Conservation (phyloP, 495 filamentous ascomycete species). For the Neurospora africana region DNA sequence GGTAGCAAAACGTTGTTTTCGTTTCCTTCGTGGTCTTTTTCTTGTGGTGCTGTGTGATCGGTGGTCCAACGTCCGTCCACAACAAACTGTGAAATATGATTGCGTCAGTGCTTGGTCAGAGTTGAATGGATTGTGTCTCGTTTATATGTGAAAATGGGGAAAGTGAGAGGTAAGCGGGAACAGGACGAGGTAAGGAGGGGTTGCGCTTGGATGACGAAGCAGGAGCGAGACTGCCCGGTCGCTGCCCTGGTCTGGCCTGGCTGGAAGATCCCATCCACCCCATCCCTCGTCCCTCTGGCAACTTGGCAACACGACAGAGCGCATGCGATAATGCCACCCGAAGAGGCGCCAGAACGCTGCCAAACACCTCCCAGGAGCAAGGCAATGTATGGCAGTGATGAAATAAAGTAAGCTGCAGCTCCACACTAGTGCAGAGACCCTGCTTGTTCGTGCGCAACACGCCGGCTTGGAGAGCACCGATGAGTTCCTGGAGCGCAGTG, state of each 20-base stretch:
- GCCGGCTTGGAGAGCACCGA: background rate
- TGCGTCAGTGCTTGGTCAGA: background rate
- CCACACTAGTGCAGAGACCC: background rate
- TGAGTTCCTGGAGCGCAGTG: background rate
- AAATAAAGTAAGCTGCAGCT: background rate
- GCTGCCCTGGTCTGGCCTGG: background rate
- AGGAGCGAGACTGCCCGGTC: background rate
- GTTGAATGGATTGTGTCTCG: background rate
- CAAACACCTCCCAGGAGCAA: background rate
- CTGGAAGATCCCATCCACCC: background rate
- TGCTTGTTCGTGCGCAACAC: background rate
- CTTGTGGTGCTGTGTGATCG: constrained; percentile 65
- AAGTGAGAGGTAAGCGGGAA: background rate
- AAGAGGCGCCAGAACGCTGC: background rate
- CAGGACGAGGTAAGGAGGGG: background rate
- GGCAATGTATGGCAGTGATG: background rate
- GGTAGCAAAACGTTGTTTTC: constrained; percentile 81
- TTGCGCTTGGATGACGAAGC: background rate
- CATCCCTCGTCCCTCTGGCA: background rate
- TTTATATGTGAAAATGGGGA: background rate
- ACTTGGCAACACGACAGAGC: background rate
- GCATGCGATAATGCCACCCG: background rate
- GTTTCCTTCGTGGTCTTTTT: constrained; percentile 66
- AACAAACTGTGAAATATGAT: constrained; percentile 55
- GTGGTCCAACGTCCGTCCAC: constrained; percentile 82